phyloP scores from a whole-genome alignment of 2,329 filamentous ascomycete genomes.

The Penicillium crustosum region DNA sequence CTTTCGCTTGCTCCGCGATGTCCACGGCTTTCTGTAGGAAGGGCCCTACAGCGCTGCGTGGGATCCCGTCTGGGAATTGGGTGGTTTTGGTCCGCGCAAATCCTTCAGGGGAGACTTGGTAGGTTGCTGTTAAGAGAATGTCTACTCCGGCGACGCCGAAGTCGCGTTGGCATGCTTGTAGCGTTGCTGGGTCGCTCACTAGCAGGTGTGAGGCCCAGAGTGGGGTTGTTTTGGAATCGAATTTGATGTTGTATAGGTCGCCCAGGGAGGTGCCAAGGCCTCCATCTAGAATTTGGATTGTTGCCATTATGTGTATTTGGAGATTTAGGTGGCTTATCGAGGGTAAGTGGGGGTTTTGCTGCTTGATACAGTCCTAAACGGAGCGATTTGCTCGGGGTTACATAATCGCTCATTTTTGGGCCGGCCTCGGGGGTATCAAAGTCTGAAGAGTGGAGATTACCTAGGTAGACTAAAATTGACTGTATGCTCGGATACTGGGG shows the following conservation, averaged over 20 bases:
- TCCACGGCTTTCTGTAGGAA: constrained; percentile 45
- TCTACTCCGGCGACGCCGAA: constrained; percentile 60
- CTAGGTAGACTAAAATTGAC: no score
- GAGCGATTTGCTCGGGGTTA: background rate
- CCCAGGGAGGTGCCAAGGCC: constrained; percentile 67
- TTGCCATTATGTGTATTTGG: constrained; percentile 32
- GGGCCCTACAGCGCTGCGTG: constrained; percentile 38
- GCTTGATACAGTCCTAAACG: background rate
- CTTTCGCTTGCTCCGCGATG: constrained; percentile 38
- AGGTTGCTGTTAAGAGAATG: constrained; percentile 66
- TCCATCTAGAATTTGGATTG: constrained; percentile 59
- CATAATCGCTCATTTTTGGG: background rate
- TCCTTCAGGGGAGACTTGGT: constrained; percentile 61
- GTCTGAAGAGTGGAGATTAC: background rate
- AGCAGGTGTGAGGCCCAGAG: constrained; percentile 69
- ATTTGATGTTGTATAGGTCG: constrained; percentile 55
- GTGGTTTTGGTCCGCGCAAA: constrained; percentile 54
- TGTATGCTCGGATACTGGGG: background rate
- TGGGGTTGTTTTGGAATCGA: constrained; percentile 51
- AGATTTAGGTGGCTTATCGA: background rate
- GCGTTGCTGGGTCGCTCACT: constrained; percentile 53
- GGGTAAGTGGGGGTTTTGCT: constrained; percentile 9
- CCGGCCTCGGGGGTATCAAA: background rate
- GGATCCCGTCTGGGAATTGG: constrained; percentile 48
- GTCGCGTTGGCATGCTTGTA: constrained; percentile 56